Evolutionary conservation across 139 green algal species (phyloP), one percentile per base, ranked within the genome.

Genomic region (Chlamydomonas schloesseri): DNA sequence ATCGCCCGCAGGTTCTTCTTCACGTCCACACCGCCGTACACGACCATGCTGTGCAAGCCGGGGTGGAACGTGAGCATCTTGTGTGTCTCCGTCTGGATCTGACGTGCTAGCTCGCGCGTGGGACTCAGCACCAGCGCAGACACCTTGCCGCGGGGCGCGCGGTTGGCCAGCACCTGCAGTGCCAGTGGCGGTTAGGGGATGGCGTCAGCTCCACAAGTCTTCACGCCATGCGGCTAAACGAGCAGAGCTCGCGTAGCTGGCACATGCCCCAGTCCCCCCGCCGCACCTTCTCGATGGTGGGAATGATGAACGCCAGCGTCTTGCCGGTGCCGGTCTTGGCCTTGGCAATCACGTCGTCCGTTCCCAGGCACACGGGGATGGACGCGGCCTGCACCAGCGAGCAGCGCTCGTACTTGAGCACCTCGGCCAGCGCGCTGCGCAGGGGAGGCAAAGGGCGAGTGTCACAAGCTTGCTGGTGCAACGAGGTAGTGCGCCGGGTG

Each of bases 1-100:
- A 96, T 26, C 8, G 73, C 69, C 58, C 71, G 81, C 13, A 85
- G 47, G 79, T 97, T 92, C 9, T 73, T 80, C 46, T 95, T 95
- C 46, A 98, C 94, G 91, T 98, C 97, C 70, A 96, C 98, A 53
- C 96, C 96, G 34, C 96, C 96, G 71, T 98, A 93, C 50, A 98
- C 90, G 20, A 86, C 80, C 80, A 86, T 71, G 15, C 68, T 78
- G 68, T 57, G 31, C 50, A 86, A 34, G 2, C 5, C 0, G 8
- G 50, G 80, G 60, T 96, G 93, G 83, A 93, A 94, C 47, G 50
- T 81, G 29, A 95, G 87, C 70, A 98, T 88, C 76, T 91, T 93
- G 13, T 89, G 68, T 2, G 90, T 86, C 88, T 98, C 95, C 28
- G 71, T 76, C 57, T 87, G 36, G 70, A 96, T 96, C 91, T 98